Evolutionary conservation across 1,284 basidiomycete genomes (phyloP).

Genomic region (Sanghuangporus sanghuang): DNA sequence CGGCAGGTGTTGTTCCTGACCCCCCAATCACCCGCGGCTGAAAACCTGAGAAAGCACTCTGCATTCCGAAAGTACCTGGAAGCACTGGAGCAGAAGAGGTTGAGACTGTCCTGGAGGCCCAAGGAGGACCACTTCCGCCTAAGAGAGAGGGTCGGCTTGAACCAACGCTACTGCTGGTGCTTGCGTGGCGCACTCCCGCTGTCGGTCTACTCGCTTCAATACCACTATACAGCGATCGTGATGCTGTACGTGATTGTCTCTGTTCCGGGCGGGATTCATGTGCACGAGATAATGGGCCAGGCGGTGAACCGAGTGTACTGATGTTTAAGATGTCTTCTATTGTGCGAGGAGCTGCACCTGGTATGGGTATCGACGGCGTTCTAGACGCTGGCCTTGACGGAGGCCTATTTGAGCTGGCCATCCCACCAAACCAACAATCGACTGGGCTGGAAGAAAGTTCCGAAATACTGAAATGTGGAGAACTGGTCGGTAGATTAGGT

Average conservation of each 20-base stretch:
- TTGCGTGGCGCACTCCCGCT: constrained; percentile 1
- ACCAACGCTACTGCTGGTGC: constrained; percentile 2
- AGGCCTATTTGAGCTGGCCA: constrained; percentile 14
- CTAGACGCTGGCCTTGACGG: constrained; percentile 12
- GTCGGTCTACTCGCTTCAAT: constrained; percentile 8
- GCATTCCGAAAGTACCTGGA: constrained; percentile 5
- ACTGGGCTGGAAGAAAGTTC: neutral
- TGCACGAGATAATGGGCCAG: neutral
- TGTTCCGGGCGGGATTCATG: neutral
- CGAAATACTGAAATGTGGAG: neutral
- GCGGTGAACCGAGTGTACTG: constrained; percentile 9
- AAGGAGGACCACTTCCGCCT: constrained; percentile 16
- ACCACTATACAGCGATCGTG: constrained; percentile 12
- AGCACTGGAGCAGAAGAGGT: constrained; percentile 6
- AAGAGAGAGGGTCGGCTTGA: constrained; percentile 8
- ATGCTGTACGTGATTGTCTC: neutral
- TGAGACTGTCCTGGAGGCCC: constrained; percentile 9
- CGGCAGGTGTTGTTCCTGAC: neutral
- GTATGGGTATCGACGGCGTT: constrained; percentile 16
- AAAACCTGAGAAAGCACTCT: constrained; percentile 7
- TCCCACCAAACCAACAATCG: neutral
- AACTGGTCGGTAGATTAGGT: neutral
- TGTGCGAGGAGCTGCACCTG: constrained; percentile 11
- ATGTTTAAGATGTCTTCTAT: constrained; percentile 18
- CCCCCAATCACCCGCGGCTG: constrained; percentile 17